Conservation (phyloP, 2,329 filamentous ascomycete genomes). For the Cercospora sojina region DNA sequence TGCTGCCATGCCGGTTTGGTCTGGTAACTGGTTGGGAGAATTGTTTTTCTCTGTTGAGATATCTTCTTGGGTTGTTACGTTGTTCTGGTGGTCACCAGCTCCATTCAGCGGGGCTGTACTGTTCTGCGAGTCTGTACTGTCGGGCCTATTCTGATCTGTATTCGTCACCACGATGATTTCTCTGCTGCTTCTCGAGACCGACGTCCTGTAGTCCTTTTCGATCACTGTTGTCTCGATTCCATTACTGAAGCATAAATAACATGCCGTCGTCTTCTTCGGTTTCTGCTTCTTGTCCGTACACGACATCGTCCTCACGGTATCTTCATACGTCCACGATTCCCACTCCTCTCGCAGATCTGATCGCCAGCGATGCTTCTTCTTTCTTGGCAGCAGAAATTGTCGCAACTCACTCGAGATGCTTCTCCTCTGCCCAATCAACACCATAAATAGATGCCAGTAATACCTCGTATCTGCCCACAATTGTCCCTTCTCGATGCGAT, state of each 20-base stretch:
- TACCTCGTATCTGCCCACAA: constrained; percentile 42
- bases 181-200: constrained; percentile 46
- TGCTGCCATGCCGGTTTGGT: constrained; percentile 22
- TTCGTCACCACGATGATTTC: constrained; percentile 60
- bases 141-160: constrained; percentile 44
- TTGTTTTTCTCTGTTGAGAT: constrained; percentile 9
- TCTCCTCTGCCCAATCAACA: constrained; percentile 55
- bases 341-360: constrained; percentile 5
- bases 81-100: not conserved
- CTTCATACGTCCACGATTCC: constrained; percentile 24
- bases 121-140: not conserved
- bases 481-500: constrained; percentile 45
- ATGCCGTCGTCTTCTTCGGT: constrained; percentile 51
- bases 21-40: not conserved
- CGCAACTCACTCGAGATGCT: constrained; percentile 56
- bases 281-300: not conserved
- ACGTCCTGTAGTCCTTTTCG: constrained; percentile 56
- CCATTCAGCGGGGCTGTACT: not conserved
- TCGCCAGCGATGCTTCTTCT: constrained; percentile 2
- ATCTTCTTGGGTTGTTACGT: not conserved
- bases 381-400: constrained; percentile 41
- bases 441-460: constrained; percentile 52
- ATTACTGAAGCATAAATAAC: constrained; percentile 58
- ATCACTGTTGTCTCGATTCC: constrained; percentile 50
- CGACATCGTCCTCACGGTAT: constrained; percentile 39